Evolutionary conservation across 2,329 filamentous ascomycete genomes (phyloP), one percentile per base, ranked within the genome.

Genomic region (Albophoma yamanashiensis): DNA sequence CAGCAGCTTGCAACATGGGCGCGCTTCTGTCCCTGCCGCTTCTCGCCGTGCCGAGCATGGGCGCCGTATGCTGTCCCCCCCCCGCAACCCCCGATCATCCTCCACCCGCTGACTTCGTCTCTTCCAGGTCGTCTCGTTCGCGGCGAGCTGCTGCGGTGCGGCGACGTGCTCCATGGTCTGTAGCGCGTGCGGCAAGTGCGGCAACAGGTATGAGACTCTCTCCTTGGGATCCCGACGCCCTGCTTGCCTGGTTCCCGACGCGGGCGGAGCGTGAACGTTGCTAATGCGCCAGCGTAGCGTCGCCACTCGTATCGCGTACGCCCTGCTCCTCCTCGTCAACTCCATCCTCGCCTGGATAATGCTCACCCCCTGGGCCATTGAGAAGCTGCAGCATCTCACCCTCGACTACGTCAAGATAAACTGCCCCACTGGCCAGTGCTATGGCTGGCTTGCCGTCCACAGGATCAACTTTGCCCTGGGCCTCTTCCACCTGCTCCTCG

Each of bases 261-360:
- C 39, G 5, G 39, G 58, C 69, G 53, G 34, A 27, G n/a, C 9
- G 34, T 42, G 31, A 15, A 12, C 6, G 6, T 47, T 38, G 55
- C 56, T 60, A 25, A 60, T 15, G 4, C 4, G 4, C 2, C 7
- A 6, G n/a, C 14, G 40, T 67, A 95, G 92, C 77, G 92, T 97
- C 77, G 92, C 92, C 60, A 99, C 94, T 66, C 91, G 94, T 79
- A 95, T 97, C 77, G 93, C 90, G 70, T 97, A 96, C 73, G 92
- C 94, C 64, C 85, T 97, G 70, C 88, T 99, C 64, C 89, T 99
- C 59, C 86, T 99, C 66, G 78, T 97, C 75, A 99, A 99, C 82
- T 97, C 93, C 61, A 96, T 97, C 65, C 74, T 97, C 58, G 93
- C 94, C 42, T 99, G 94, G 94, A 91, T 99, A 67, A 96, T 97